phyloP scores from a whole-genome alignment of 306 rosid species.

The Gillenia trifoliata region DNA sequence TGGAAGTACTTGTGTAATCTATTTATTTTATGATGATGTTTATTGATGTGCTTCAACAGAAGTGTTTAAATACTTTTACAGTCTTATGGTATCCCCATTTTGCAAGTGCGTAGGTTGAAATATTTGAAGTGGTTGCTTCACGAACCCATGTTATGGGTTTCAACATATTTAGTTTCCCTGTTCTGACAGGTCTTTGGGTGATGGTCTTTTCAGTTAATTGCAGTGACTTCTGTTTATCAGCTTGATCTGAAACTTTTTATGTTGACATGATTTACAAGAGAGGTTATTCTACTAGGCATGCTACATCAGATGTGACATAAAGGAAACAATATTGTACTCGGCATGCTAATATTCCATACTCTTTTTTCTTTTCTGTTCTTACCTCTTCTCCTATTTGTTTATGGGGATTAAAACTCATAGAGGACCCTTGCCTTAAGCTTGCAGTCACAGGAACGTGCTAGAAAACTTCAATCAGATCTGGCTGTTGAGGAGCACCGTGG shows the following conservation, averaged over 20 bases:
- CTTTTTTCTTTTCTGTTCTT: background rate
- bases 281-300: background rate
- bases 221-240: background rate
- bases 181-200: background rate
- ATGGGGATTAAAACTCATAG: conserved; percentile 7
- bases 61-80: background rate
- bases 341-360: too few relatives aligned
- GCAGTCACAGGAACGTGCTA: conserved; percentile 82
- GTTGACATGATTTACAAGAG: background rate
- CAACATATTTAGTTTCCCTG: background rate
- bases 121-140: background rate
- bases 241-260: background rate
- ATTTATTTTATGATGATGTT: background rate
- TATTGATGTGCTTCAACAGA: background rate
- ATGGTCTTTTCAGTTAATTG: background rate
- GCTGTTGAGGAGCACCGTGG: conserved; percentile 87
- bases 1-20: background rate
- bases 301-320: background rate
- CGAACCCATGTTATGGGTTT: background rate
- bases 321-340: too few relatives aligned
- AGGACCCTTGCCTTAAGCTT: conserved; percentile 22
- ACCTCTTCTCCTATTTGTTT: background rate
- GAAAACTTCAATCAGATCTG: conserved; percentile 74
- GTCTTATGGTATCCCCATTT: background rate
- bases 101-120: background rate